Percentiles rank a stretch among this genome's conserved stretches.
phyloP scores from a whole-genome alignment of 768 basidiomycete species.

The Pulveroboletus sp. region DNA sequence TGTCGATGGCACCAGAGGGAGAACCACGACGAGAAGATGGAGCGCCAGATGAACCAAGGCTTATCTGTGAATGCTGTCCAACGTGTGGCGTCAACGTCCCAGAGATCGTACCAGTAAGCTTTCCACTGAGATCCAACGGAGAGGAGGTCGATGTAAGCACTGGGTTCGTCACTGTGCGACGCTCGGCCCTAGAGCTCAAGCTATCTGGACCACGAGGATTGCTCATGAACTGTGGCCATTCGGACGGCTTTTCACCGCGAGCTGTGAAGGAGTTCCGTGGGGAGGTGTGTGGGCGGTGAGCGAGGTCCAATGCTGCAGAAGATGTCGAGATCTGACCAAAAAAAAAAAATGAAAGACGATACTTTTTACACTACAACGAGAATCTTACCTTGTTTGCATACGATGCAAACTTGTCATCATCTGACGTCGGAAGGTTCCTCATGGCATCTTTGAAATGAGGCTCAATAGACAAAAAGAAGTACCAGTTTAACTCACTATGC shows the following conservation, averaged over 20 bases:
- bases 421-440: conserved; percentile 80
- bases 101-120: conserved; percentile 45
- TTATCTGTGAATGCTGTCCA: conserved; percentile 56
- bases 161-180: conserved; percentile 73
- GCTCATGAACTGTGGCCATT: conserved; percentile 89
- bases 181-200: conserved; percentile 49
- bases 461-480: conserved; percentile 5
- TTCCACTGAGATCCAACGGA: conserved; percentile 45
- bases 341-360: not conserved
- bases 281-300: conserved; percentile 80
- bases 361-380: not conserved
- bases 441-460: conserved; percentile 63
- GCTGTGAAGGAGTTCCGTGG: conserved; percentile 55
- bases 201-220: conserved; percentile 59
- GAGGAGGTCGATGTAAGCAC: conserved; percentile 58
- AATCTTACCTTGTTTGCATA: conserved; percentile 59
- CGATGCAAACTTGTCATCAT: conserved; percentile 79
- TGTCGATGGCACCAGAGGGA: conserved; percentile 55
- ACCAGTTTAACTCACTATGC: conserved; percentile 60
- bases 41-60: conserved; percentile 21
- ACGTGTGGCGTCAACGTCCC: conserved; percentile 61
- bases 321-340: conserved; percentile 66
- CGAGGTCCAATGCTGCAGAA: conserved; percentile 90
- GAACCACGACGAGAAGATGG: conserved; percentile 71
- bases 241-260: conserved; percentile 73